Evolutionary conservation across 1,139 yeast species (phyloP), one percentile per base, ranked within the genome.

Genomic region (Kurtzmaniella quercitrusa): DNA sequence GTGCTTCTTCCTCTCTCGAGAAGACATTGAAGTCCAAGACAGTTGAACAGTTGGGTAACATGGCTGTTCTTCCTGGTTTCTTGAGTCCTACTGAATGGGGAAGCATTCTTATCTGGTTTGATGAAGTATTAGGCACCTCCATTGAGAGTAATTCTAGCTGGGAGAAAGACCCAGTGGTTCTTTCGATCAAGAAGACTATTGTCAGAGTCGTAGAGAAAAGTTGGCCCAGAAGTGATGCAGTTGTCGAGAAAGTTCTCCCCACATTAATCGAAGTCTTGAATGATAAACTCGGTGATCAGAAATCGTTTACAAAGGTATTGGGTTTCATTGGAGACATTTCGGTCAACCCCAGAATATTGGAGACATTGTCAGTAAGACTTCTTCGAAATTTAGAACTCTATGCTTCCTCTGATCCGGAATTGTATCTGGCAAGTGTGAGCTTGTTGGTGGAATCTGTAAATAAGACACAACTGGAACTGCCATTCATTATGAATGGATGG

Each of bases 21-120:
- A 81, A 81, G 21, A 77, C 89, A 0, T 69, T 90, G 43, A 77
- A 90, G 54, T 74, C 85, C 38, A 66, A 84, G 41, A 78, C 91
- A 1, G 70, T 86, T 33, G 79, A 79, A 42, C 88, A 85, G 44
- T 71, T 90, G 45, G 70, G 79, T 1, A 77, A 79, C 46, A 56
- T 85, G 43, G 64, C 78, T 19, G 66, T 66, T 33, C 64, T 83
- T 51, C 59, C 64, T 2, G 63, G 62, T 1, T 80, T 77, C 49
- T 62, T 87, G 39, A 62, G 61, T 10, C 53, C 56, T 1, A 77
- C 77, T 41, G 96, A 90, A 53, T 59, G 78, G 29, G 75, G 79
- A 18, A 63, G 86, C 44, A 66, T 88, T 8, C 77, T 85, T 27
- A 88, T 81, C 47, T 81, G 85, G 53, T 68, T 90, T 37, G 80